phyloP scores from a whole-genome alignment of 139 green algal genomes.

The Picochlorum sp. region DNA sequence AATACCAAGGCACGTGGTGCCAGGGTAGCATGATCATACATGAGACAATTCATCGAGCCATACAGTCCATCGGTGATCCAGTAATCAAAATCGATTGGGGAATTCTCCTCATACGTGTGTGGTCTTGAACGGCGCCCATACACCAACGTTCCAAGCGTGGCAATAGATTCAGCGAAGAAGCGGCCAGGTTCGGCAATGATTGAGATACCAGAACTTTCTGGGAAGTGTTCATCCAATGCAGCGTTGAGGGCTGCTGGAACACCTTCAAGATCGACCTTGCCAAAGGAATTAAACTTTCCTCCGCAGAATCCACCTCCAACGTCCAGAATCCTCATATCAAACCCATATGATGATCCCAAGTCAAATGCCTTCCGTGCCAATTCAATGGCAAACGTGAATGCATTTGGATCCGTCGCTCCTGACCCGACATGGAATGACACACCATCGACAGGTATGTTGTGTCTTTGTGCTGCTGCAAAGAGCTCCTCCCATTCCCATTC shows the following conservation, averaged over 20 bases:
- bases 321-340: constrained; percentile 85
- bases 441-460: constrained; percentile 65
- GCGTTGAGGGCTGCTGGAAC: constrained; percentile 76
- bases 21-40: constrained; percentile 66
- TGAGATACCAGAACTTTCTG: constrained; percentile 45
- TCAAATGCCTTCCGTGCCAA: constrained; percentile 62
- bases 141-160: constrained; percentile 68
- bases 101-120: not conserved
- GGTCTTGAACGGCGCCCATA: constrained; percentile 64
- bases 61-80: constrained; percentile 94
- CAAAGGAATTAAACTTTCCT: constrained; percentile 49
- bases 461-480: constrained; percentile 15
- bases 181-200: constrained; percentile 93
- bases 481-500: constrained; percentile 29
- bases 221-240: constrained; percentile 80
- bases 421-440: constrained; percentile 95
- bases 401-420: constrained; percentile 66
- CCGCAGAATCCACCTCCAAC: constrained; percentile 90
- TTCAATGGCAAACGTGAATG: constrained; percentile 53
- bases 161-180: constrained; percentile 90
- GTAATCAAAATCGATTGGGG: constrained; percentile 54
- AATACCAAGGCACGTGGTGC: constrained; percentile 7
- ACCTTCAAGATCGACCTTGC: constrained; percentile 61
- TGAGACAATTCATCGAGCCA: constrained; percentile 91
- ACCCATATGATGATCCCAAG: constrained; percentile 56